phyloP scores from a whole-genome alignment of 2,329 filamentous ascomycete species.

The Capronia coronata region DNA sequence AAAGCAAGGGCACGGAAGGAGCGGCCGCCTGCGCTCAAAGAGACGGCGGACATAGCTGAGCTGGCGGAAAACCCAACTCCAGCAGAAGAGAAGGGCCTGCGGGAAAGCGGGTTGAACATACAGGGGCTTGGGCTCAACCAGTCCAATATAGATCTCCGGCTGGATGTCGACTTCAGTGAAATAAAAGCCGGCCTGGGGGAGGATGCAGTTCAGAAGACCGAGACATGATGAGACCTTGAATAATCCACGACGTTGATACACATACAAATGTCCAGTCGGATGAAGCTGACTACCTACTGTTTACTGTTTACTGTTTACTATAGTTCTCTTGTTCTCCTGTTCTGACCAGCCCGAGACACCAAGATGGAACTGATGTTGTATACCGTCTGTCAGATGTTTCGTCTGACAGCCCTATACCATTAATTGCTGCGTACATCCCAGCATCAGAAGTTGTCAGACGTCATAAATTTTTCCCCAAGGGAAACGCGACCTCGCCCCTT shows the following conservation, averaged over 20 bases:
- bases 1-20: conserved; percentile 85
- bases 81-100: conserved; percentile 10
- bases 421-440: too few species aligned
- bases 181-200: conserved; percentile 2
- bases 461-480: too few species aligned
- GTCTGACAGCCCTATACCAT: too few species aligned
- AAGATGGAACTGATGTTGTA: too few species aligned
- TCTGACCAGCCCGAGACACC: too few species aligned
- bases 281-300: neutral
- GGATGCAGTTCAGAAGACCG: conserved; percentile 3
- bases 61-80: conserved; percentile 13
- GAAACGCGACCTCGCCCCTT: too few species aligned
- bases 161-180: conserved; percentile 4
- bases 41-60: conserved; percentile 30
- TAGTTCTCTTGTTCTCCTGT: too few species aligned
- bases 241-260: conserved; percentile 3
- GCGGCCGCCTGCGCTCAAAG: conserved; percentile 82
- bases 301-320: too few species aligned
- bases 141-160: conserved; percentile 17
- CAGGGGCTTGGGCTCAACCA: conserved; percentile 20
- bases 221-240: conserved; percentile 4
- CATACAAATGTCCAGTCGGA: neutral
- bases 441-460: too few species aligned
- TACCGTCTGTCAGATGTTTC: too few species aligned
- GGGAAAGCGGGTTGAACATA: conserved; percentile 23